Evolutionary conservation across 2,329 filamentous ascomycete genomes (phyloP), one percentile per base, ranked within the genome.

Genomic region (Laburnicola sp.): DNA sequence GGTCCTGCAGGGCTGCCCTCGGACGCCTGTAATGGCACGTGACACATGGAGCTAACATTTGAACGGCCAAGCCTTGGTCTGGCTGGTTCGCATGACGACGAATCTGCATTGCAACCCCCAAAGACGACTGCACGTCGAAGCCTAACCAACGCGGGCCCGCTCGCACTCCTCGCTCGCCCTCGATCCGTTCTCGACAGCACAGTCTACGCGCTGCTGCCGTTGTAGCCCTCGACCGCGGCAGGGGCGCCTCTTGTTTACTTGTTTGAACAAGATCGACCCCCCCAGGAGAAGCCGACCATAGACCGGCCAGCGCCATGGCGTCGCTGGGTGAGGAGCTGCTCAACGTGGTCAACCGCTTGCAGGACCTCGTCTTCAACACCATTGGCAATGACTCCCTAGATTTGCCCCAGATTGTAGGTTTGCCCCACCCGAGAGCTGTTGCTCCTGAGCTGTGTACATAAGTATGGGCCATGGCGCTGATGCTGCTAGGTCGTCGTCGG

Each of bases 301-400:
- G 54, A 56, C 54, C 51, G 30, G 54, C 59, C 62, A 64, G 53
- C 69, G 58, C 57, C 51, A 99, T 97, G 94, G 89, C 94, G 72
- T 86, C 93, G 69, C 86, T 99, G 68, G 93, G 94, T 71, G 94
- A 99, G 76, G 92, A 99, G 77, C 81, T 99, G 76, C 85, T 99
- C 73, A 86, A 85, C 65, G 95, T 91, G 60, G 94, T 99, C 78
- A 99, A 99, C 82, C 96, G 96, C 81, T 82, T 99, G 69, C 94
- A 99, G 77, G 94, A 97, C 76, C 79, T 99, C 70, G 94, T 99
- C 70, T 99, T 99, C 81, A 99, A 99, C 79, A 99, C 94, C 63
- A 99, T 99, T 75, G 94, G 94, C 76, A 97, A 92, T 80, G 94
- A 99, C 76, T 97, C 93, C 46, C 83, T 99, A 55, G 94, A 99